Percentiles rank a stretch among this genome's conserved stretches.
Conservation (phyloP, 163 green algal species). For the Prototheca wickerhamii region DNA sequence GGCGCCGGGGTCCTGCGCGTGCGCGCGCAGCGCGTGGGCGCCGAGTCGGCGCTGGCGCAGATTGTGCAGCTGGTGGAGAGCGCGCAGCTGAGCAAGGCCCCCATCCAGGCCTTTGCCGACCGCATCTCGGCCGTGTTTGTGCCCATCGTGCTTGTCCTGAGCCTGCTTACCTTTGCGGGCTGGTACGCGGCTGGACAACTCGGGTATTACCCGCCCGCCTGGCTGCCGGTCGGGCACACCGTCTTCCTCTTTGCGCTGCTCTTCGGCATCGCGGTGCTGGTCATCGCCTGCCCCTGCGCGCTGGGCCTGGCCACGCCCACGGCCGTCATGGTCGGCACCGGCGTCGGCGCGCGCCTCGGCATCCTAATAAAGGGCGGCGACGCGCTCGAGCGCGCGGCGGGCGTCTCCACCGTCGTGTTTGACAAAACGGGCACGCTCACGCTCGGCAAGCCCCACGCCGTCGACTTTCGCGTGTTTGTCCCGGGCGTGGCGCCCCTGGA, state of each 20-base stretch:
- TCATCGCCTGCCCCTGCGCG: conserved; percentile 95
- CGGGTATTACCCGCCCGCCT: conserved; percentile 30
- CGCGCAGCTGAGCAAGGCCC: conserved; percentile 79
- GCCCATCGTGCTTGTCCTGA: conserved; percentile 56
- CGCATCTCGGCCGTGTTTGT: conserved; percentile 62
- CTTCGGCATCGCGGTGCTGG: conserved; percentile 77
- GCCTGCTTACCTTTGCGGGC: conserved; percentile 43
- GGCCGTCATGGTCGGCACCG: conserved; percentile 78
- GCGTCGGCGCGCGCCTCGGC: conserved; percentile 51
- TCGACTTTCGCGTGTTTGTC: background rate
- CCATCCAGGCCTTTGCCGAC: conserved; percentile 83
- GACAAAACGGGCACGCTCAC: conserved; percentile 98
- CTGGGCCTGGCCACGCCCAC: conserved; percentile 94
- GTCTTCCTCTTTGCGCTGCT: conserved; percentile 83
- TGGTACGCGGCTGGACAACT: conserved; percentile 43
- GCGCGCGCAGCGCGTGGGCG: conserved; percentile 60
- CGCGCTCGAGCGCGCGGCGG: conserved; percentile 66
- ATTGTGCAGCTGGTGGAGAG: conserved; percentile 82
- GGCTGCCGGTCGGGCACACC: conserved; percentile 58
- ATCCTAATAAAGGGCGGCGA: conserved; percentile 86
- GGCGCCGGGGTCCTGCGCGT: conserved; percentile 42
- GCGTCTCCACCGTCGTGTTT: conserved; percentile 73
- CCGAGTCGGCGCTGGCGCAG: conserved; percentile 75
- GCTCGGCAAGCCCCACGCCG: conserved; percentile 45
- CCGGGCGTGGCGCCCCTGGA: background rate